These are phyloP conservation scores for Metschnikowia similis DNA, from an alignment of 805 yeast genomes.

Conservation along the genomic window DNA sequence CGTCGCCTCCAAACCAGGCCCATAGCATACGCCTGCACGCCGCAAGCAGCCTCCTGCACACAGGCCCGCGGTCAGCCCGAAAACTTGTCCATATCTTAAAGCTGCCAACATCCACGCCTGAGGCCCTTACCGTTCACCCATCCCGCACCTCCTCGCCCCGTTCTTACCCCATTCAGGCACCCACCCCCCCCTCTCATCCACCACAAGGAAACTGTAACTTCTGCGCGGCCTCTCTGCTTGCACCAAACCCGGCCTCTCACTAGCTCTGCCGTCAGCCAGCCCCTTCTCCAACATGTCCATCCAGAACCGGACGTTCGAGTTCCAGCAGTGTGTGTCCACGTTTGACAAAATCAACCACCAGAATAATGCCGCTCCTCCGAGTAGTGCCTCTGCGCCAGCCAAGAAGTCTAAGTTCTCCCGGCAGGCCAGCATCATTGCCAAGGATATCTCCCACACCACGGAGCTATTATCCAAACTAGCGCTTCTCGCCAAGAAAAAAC, in stretches of 20 bases:
- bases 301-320: conserved; percentile 87
- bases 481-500: conserved; percentile 79
- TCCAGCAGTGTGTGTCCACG: conserved; percentile 83
- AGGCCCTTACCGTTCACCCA: neutral
- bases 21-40: neutral
- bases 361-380: conserved; percentile 18
- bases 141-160: too few relatives aligned
- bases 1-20: too few relatives aligned
- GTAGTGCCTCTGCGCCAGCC: conserved; percentile 13
- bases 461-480: conserved; percentile 78
- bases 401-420: conserved; percentile 39
- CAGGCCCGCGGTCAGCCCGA: neutral
- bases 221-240: neutral
- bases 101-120: neutral
- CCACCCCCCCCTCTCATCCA: neutral
- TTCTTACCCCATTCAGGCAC: neutral
- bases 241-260: neutral
- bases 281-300: conserved; percentile 22
- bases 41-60: neutral
- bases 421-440: conserved; percentile 80
- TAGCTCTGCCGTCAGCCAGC: neutral
- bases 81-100: neutral
- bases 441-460: conserved; percentile 83
- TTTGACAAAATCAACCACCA: conserved; percentile 54
- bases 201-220: neutral